Percentiles rank a stretch among this genome's conserved stretches.
Evolutionary conservation across 305 asterid species (phyloP).

Genomic region (Solanum hybrid): DNA sequence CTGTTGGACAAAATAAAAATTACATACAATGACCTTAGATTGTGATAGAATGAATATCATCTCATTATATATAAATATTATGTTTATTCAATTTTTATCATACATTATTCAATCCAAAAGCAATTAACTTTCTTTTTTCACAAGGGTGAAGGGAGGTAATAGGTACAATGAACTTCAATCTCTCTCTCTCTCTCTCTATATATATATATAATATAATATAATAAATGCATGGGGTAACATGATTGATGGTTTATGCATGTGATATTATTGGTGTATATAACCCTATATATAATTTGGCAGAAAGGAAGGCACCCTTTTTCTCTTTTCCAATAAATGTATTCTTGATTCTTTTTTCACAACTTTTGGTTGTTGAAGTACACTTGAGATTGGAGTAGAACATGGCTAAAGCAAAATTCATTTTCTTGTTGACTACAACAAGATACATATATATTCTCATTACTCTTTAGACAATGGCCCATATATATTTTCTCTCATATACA

Average conservation of each 20-base stretch:
- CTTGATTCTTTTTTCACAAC: background rate
- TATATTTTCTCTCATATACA: background rate
- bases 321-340: background rate
- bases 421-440: conserved; percentile 1
- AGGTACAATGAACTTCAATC: background rate
- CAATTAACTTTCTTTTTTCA: background rate
- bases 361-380: background rate
- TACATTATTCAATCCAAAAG: background rate
- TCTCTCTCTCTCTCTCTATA: background rate
- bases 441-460: background rate
- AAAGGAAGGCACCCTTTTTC: background rate
- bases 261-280: conserved; percentile 13
- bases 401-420: background rate
- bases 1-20: background rate
- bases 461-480: background rate
- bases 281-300: background rate
- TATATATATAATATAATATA: background rate
- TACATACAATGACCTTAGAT: background rate
- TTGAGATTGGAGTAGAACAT: background rate
- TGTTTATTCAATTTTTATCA: background rate
- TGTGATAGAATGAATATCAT: background rate
- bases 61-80: background rate
- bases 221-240: conserved; percentile 21
- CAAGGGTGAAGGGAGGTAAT: background rate
- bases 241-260: conserved; percentile 30